A percentile compares a stretch with the other conserved stretches of the same genome.
These are phyloP conservation scores for Datura wrightii DNA, from an alignment of 257 asterid species.

Conservation along the genomic window DNA sequence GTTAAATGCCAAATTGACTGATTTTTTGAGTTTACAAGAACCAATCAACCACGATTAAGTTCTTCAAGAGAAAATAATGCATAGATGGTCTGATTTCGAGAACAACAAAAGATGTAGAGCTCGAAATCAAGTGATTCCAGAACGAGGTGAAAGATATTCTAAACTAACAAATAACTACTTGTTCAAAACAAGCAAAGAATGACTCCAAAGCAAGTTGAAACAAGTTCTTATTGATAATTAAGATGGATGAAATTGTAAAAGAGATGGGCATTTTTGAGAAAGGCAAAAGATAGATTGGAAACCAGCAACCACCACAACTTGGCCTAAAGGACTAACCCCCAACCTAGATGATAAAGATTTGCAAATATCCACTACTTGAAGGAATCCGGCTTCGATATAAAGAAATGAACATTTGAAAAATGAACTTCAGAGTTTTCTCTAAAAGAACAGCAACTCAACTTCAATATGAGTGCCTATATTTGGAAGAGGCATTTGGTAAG, in stretches of 20 bases:
- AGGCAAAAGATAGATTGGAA: neutral
- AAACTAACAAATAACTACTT: neutral
- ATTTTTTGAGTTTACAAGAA: neutral
- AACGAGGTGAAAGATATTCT: neutral
- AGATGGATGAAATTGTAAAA: neutral
- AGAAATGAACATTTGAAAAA: neutral
- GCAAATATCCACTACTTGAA: neutral
- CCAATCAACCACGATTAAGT: conserved; percentile 14
- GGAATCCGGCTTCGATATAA: neutral
- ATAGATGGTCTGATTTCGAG: neutral
- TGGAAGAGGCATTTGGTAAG: neutral
- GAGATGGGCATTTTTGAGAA: neutral
- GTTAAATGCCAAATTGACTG: neutral
- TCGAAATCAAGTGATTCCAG: neutral
- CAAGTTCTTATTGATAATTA: conserved; percentile 5
- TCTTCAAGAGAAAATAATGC: neutral
- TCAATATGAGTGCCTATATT: neutral
- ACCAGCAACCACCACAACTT: conserved; percentile 13
- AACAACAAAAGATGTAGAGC: neutral
- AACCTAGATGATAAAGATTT: neutral
- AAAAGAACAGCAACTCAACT: neutral
- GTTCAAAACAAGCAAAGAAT: conserved; percentile 11
- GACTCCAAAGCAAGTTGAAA: conserved; percentile 23
- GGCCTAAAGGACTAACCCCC: neutral
- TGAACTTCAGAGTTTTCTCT: neutral